Conservation (phyloP, 768 basidiomycete species). For the Daedaleopsis sinensis region DNA sequence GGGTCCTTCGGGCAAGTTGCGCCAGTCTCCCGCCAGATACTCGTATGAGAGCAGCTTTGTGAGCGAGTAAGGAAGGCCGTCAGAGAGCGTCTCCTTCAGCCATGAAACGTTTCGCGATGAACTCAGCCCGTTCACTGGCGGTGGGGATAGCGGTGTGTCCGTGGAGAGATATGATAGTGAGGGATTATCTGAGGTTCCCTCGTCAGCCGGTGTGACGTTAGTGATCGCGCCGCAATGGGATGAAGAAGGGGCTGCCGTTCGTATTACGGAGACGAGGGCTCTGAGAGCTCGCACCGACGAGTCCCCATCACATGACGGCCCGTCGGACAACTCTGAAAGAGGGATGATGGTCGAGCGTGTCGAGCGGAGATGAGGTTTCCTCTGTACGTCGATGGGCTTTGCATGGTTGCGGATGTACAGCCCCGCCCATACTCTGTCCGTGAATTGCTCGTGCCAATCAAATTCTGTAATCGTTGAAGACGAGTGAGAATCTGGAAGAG, state of each 20-base stretch:
- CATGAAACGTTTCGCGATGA: neutral
- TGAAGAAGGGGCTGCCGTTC: neutral
- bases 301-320: no score
- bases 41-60: constrained; percentile 20
- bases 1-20: constrained; percentile 29
- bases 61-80: constrained; percentile 29
- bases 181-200: no score
- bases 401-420: neutral
- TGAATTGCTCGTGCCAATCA: constrained; percentile 5
- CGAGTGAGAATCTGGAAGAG: no score
- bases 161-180: no score
- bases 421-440: neutral
- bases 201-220: no score
- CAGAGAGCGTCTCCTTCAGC: constrained; percentile 23
- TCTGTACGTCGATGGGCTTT: neutral
- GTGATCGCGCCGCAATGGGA: neutral
- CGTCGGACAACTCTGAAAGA: no score
- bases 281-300: no score
- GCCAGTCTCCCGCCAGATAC: constrained; percentile 4
- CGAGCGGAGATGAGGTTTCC: neutral
- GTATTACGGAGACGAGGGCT: no score
- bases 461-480: neutral
- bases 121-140: no score
- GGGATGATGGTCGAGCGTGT: neutral
- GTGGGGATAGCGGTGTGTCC: no score